Evolutionary conservation across 345 rosid species (phyloP).

Genomic region (Noccaea caerulescens): DNA sequence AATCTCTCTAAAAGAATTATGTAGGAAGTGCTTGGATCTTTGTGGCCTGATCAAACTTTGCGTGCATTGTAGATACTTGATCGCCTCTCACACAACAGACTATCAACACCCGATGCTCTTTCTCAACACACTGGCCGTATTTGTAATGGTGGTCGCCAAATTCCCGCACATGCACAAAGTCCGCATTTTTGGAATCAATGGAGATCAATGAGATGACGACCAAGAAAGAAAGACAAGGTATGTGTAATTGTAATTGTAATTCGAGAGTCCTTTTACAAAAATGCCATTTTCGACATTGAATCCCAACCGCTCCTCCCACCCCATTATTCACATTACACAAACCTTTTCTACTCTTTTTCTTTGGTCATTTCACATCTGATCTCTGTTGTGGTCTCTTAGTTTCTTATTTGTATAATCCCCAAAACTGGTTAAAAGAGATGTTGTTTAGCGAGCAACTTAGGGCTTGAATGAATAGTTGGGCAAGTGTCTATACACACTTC

Average conservation of each 20-base stretch:
- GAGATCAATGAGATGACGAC: constrained; percentile 52
- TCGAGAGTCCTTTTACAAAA: constrained; percentile 13
- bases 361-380: constrained; percentile 7
- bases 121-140: constrained; percentile 68
- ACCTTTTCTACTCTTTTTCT: constrained; percentile 25
- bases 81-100: constrained; percentile 83
- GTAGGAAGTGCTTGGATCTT: no score
- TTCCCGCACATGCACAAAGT: constrained; percentile 91
- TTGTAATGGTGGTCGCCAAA: constrained; percentile 75
- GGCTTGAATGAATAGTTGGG: no score
- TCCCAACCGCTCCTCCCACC: constrained; percentile 19
- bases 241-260: constrained; percentile 15
- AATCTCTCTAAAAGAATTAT: constrained; percentile 2
- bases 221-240: constrained; percentile 46
- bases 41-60: not conserved
- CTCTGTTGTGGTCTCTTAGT: constrained; percentile 19
- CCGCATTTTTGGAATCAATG: constrained; percentile 87
- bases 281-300: constrained; percentile 13
- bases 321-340: constrained; percentile 15
- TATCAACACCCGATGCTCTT: constrained; percentile 80
- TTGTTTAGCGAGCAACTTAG: no score
- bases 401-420: constrained; percentile 24
- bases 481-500: no score
- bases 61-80: constrained; percentile 59
- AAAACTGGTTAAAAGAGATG: constrained; percentile 4